Evolutionary conservation across 2,329 filamentous ascomycete species (phyloP).

Genomic region (Aspergillus sp.): DNA sequence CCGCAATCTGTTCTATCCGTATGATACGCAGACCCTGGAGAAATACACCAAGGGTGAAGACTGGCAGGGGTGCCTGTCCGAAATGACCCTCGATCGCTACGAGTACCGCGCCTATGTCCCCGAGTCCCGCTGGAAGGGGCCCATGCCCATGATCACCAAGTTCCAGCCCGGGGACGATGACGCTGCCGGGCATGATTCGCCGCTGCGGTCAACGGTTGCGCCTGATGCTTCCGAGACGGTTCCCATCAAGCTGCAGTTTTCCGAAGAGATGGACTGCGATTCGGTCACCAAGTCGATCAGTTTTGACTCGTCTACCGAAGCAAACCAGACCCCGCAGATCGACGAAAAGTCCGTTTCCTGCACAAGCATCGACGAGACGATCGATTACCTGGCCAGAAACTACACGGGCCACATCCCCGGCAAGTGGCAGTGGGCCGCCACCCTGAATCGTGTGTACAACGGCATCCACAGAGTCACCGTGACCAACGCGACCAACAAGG

Average conservation of each 20-base stretch:
- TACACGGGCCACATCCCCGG: slow-evolving; percentile 59
- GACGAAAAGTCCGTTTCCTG: slow-evolving; percentile 54
- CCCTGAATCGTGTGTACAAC: slow-evolving; percentile 61
- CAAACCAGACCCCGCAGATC: slow-evolving; percentile 49
- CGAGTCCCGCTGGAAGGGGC: slow-evolving; percentile 52
- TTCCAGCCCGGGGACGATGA: slow-evolving; percentile 40
- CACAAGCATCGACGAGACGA: slow-evolving; percentile 37
- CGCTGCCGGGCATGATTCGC: slow-evolving; percentile 63
- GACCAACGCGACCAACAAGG: slow-evolving; percentile 55
- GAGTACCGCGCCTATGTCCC: slow-evolving; percentile 66
- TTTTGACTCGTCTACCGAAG: slow-evolving; percentile 58
- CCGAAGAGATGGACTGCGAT: slow-evolving; percentile 64
- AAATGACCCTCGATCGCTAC: slow-evolving; percentile 58
- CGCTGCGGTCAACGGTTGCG: slow-evolving; percentile 56
- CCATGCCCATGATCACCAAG: slow-evolving; percentile 62
- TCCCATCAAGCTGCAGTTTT: slow-evolving; percentile 62
- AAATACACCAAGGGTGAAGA: slow-evolving; percentile 23
- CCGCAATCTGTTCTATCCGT: slow-evolving; percentile 66
- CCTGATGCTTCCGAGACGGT: slow-evolving; percentile 50
- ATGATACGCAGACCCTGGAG: slow-evolving; percentile 58
- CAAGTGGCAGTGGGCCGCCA: slow-evolving; percentile 59
- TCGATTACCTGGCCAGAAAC: slow-evolving; percentile 14
- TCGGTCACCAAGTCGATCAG: slow-evolving; percentile 55
- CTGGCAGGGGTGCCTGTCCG: slow-evolving; percentile 58
- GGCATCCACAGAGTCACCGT: slow-evolving; percentile 64